A percentile compares a stretch with the other conserved stretches of the same genome.
phyloP scores from a whole-genome alignment of 352 stramenopile genomes.

The Phytophthora rubi region DNA sequence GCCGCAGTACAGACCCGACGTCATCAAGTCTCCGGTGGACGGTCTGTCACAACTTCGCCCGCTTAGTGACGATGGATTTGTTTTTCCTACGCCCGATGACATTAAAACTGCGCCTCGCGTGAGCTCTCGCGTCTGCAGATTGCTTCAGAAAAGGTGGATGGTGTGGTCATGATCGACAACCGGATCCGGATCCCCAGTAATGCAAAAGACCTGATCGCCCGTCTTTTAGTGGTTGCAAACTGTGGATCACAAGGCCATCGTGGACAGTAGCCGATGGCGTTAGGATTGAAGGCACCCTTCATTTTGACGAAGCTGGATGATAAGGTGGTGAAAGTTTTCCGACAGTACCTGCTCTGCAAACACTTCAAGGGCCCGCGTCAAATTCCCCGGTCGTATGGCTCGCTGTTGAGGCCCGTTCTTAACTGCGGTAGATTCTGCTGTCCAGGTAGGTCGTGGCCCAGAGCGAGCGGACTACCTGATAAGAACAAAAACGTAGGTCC shows the following conservation, averaged over 20 bases:
- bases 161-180: background rate
- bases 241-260: slow-evolving; percentile 14
- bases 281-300: background rate
- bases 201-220: slow-evolving; percentile 11
- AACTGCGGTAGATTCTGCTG: too few relatives aligned
- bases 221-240: slow-evolving; percentile 15
- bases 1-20: slow-evolving; percentile 13
- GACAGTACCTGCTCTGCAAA: slow-evolving; percentile 16
- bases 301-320: background rate
- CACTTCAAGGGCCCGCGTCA: slow-evolving; percentile 15
- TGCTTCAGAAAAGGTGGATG: slow-evolving; percentile 9
- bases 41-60: slow-evolving; percentile 1
- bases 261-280: slow-evolving; percentile 1
- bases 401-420: too few relatives aligned
- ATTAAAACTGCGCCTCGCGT: background rate
- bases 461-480: too few relatives aligned
- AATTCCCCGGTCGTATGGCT: slow-evolving; percentile 6
- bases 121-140: background rate
- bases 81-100: slow-evolving; percentile 6
- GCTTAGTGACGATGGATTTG: slow-evolving; percentile 1
- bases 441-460: too few relatives aligned
- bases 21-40: background rate
- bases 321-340: background rate
- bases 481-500: too few relatives aligned
- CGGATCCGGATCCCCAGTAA: slow-evolving; percentile 1